These are phyloP conservation scores for Dichomitus squalens DNA, from an alignment of 1,284 basidiomycete genomes.

Conservation along the genomic window DNA sequence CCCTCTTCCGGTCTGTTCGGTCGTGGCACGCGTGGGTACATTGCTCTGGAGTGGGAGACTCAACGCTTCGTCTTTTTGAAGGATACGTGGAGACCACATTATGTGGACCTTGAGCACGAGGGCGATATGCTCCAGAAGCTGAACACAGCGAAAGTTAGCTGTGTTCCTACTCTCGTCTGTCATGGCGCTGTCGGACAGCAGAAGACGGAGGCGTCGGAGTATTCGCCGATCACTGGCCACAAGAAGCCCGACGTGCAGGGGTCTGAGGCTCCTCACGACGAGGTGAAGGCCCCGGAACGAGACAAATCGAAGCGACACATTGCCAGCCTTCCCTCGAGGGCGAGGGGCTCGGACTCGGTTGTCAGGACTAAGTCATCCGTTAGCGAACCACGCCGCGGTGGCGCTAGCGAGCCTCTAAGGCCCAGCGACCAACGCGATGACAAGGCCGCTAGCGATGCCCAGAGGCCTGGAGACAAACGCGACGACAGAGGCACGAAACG, in stretches of 20 bases:
- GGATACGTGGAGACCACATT: not conserved
- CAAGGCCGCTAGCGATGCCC: too few relatives aligned
- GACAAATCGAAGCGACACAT: not conserved
- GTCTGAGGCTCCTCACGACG: too few relatives aligned
- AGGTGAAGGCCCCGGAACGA: too few relatives aligned
- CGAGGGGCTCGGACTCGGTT: not conserved
- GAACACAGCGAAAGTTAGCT: not conserved
- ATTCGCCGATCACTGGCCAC: not conserved
- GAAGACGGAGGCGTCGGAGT: not conserved
- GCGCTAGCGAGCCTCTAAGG: not conserved
- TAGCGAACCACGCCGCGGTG: too few relatives aligned
- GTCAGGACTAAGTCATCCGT: too few relatives aligned
- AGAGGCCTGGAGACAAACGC: not conserved
- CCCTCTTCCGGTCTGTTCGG: not conserved
- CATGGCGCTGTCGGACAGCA: not conserved
- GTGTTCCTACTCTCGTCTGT: not conserved
- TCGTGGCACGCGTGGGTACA: constrained; percentile 1
- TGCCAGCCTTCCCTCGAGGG: not conserved
- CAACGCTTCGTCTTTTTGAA: constrained; percentile 7
- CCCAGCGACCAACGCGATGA: not conserved
- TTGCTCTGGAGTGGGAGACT: constrained; percentile 1
- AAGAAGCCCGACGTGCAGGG: not conserved
- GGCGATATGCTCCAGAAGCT: not conserved
- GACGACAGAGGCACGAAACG: not conserved
- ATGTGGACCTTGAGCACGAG: not conserved